Base-by-base conservation (phyloP, 2,329 filamentous ascomycete genomes). In the Alternaria ventricosa region DNA sequence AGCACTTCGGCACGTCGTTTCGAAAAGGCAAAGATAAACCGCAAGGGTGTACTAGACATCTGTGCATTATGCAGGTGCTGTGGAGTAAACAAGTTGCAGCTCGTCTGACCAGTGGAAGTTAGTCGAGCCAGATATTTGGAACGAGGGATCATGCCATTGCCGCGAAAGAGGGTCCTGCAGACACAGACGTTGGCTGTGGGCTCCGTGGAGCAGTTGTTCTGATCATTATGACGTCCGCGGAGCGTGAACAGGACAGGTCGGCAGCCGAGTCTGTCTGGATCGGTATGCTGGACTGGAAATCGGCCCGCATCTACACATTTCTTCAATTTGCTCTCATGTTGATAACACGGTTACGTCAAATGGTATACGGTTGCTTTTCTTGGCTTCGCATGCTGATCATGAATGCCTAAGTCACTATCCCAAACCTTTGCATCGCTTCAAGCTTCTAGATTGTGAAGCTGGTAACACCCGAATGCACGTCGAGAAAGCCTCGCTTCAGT, bases 31-130 rank as follows among this genome's bases (percentile, higher is more conserved):
- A 50, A 33, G 15, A 44, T 22, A 41, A 33, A 18, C 0, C 36
- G 49, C 28, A 51, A 51, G 49, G 43, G 18, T 33, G 36, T 41
- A 41, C 36, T 41, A 18, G n/a, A 11, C 7, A 33, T 36, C 33
- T 36, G 33, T 33, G 28, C 49, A 36, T 51, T 20, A 57, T 55
- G 58, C 58, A 56, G 53, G 53, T 46, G 20, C 49, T 49, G 45
- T 44, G 44, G 58, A 50, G 43, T 23, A 36, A 13, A 13, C 28
- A 51, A 51, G 28, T 51, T 30, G 49, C 27, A 51, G 28, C 20
- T 23, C 8, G 36, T 8, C 13, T 41, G 33, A 22, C 49, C 49
- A 41, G 13, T 53, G 5, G 36, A 13, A n/a, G 49, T 23, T 33
- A 23, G 27, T 23, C 28, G 49, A 41, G 44, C 58, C 55, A 56